Evolutionary conservation across 1,284 basidiomycete genomes (phyloP).

Genomic region (Somion occarium): DNA sequence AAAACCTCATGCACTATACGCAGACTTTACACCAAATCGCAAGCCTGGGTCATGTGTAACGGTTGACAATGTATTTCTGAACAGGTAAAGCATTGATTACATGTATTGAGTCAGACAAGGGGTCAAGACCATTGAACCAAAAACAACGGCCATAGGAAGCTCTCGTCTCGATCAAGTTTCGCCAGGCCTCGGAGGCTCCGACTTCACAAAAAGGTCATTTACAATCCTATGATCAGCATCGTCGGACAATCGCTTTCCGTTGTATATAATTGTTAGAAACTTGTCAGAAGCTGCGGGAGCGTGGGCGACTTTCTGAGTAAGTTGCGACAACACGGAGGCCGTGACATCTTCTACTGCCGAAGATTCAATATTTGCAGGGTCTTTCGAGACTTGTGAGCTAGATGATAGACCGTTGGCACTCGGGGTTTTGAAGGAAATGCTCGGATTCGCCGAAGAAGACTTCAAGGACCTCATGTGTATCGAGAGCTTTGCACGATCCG

Average conservation of each 20-base stretch:
- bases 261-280: conserved; percentile 47
- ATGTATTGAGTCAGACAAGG: too few species aligned
- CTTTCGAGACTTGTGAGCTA: conserved; percentile 43
- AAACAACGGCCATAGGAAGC: too few species aligned
- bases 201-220: conserved; percentile 54
- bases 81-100: too few species aligned
- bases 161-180: too few species aligned
- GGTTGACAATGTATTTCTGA: too few species aligned
- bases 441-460: conserved; percentile 56
- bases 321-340: conserved; percentile 50
- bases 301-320: conserved; percentile 37
- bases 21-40: too few species aligned
- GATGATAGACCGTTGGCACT: conserved; percentile 46
- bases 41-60: too few species aligned
- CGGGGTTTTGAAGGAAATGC: conserved; percentile 55
- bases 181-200: conserved; percentile 50
- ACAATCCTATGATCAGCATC: conserved; percentile 70
- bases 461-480: conserved; percentile 76
- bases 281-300: conserved; percentile 51
- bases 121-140: too few species aligned
- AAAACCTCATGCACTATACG: too few species aligned
- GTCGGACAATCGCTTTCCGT: conserved; percentile 48
- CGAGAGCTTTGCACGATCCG: conserved; percentile 73
- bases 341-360: conserved; percentile 47
- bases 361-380: conserved; percentile 40